phyloP scores from a whole-genome alignment of 78 protist genomes.

The Guillardia theta region DNA sequence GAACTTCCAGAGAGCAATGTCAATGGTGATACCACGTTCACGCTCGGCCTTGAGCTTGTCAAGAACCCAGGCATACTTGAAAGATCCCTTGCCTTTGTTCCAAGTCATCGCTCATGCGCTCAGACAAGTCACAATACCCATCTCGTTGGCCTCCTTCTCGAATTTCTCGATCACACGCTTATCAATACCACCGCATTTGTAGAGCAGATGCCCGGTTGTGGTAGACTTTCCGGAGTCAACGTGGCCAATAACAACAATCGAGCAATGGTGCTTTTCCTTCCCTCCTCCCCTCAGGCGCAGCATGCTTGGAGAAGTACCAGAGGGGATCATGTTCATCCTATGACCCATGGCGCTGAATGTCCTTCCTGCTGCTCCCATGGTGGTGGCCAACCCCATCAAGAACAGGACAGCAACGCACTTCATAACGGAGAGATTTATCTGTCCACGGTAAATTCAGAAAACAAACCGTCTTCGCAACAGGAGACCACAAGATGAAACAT shows the following conservation, averaged over 20 bases:
- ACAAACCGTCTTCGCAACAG: no score
- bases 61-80: constrained; percentile 98
- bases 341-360: no score
- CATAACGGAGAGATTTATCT: no score
- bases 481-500: no score
- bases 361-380: no score
- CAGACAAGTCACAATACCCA: no score
- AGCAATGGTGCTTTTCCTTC: constrained; percentile 52
- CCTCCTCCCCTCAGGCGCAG: constrained; percentile 12
- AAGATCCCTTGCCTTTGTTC: constrained; percentile 88
- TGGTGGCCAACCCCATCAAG: no score
- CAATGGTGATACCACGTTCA: constrained; percentile 86
- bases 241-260: constrained; percentile 68
- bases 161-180: constrained; percentile 72
- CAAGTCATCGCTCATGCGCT: no score
- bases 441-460: no score
- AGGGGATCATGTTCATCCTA: no score
- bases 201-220: constrained; percentile 78
- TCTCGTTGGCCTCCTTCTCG: constrained; percentile 80
- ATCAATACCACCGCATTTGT: constrained; percentile 73
- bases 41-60: constrained; percentile 98
- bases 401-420: no score
- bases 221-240: constrained; percentile 80
- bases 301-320: no score
- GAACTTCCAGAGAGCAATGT: constrained; percentile 95